These are phyloP conservation scores for Solanum pimpinellifolium DNA, from an alignment of 257 asterid species.

Conservation along the genomic window DNA sequence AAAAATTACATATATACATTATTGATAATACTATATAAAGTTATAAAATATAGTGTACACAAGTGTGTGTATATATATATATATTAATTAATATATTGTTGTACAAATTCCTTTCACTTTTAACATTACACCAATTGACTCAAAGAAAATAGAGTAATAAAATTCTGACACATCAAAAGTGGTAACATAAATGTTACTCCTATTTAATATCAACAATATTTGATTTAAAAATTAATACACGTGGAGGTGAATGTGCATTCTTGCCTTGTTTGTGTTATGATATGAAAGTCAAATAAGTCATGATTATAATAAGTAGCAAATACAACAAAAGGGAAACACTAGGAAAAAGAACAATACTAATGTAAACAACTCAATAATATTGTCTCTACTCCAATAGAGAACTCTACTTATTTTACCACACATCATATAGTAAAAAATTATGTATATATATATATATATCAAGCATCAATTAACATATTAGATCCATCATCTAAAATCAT, in stretches of 20 bases:
- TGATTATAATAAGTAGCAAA: neutral
- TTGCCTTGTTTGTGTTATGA: neutral
- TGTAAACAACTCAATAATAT: neutral
- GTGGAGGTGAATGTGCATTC: neutral
- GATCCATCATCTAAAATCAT: neutral
- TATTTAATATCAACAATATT: neutral
- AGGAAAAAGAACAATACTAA: neutral
- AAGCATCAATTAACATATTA: neutral
- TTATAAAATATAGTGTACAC: neutral
- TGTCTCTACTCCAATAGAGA: neutral
- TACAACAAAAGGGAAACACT: neutral
- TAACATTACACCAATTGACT: neutral
- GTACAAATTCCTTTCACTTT: neutral
- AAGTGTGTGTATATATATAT: too few relatives aligned
- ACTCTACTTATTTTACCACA: neutral
- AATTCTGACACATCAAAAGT: neutral
- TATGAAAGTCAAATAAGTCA: neutral
- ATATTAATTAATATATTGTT: too few relatives aligned
- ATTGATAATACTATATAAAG: too few relatives aligned
- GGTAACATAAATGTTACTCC: neutral
- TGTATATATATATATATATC: neutral
- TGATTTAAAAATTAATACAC: neutral
- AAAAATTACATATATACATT: too few relatives aligned
- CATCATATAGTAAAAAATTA: neutral
- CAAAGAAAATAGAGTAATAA: neutral